phyloP scores from a whole-genome alignment of 139 green algal species.

The Volvox reticuliferus region DNA sequence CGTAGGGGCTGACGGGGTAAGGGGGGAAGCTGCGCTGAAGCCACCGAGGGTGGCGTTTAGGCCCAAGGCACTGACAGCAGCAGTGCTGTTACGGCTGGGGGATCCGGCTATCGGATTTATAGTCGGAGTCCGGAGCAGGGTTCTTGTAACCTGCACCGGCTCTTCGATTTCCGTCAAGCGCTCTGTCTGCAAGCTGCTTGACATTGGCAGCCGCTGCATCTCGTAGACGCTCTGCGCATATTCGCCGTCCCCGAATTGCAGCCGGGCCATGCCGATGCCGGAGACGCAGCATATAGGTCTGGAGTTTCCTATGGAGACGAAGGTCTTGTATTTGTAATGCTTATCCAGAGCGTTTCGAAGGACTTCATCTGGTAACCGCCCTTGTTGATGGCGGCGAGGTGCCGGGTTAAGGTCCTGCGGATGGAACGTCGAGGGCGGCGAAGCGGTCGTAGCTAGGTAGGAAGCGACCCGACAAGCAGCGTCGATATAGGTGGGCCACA shows the following conservation, averaged over 20 bases:
- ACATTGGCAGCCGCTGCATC: not conserved
- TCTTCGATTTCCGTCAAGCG: not conserved
- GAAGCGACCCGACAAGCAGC: not conserved
- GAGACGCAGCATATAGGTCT: not conserved
- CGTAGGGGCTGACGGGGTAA: not conserved
- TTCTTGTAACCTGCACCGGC: not conserved
- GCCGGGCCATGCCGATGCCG: not conserved
- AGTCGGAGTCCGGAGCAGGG: not conserved
- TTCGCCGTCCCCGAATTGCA: conserved; percentile 9
- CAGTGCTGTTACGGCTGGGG: not conserved
- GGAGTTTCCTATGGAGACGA: not conserved
- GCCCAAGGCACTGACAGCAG: not conserved
- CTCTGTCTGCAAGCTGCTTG: not conserved
- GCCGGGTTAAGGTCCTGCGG: not conserved
- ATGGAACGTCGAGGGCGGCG: not conserved
- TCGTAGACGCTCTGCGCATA: not conserved
- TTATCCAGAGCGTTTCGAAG: not conserved
- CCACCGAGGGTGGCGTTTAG: not conserved
- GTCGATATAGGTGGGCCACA: not conserved
- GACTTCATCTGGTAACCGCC: not conserved
- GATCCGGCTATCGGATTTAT: not conserved
- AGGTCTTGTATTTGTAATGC: not conserved
- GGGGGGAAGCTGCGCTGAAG: not conserved
- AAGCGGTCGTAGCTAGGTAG: not conserved
- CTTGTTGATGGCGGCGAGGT: not conserved